Conservation (phyloP, 2,329 filamentous ascomycete genomes). For the Monosporascus sp. region DNA sequence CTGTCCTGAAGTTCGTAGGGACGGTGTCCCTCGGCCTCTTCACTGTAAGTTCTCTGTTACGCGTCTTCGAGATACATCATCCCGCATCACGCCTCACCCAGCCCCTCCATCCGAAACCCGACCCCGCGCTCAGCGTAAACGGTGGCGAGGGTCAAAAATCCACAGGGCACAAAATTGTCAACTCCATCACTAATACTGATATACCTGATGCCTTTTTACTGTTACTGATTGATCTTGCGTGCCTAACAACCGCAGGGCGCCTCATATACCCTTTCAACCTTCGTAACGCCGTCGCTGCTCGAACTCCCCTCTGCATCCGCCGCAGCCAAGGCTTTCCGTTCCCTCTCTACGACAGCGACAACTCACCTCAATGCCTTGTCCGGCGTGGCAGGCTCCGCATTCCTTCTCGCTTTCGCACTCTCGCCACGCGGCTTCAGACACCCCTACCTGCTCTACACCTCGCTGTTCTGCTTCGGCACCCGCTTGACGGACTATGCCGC, state of each 20-base stretch:
- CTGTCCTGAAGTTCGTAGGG: conserved; percentile 86
- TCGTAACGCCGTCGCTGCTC: conserved; percentile 76
- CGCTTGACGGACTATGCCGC: conserved; percentile 46
- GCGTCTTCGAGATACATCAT: conserved; percentile 2
- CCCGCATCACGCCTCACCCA: conserved; percentile 2
- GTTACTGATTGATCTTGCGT: conserved; percentile 1
- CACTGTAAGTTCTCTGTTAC: conserved; percentile 56
- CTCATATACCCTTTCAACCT: conserved; percentile 74
- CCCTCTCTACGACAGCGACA: conserved; percentile 57
- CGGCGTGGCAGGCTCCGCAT: conserved; percentile 61
- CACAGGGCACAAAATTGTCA: neutral
- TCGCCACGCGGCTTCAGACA: conserved; percentile 72
- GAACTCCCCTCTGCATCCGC: conserved; percentile 69
- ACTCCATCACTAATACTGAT: conserved; percentile 7
- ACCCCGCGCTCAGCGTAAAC: conserved; percentile 14
- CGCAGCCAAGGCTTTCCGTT: conserved; percentile 65
- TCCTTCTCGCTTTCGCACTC: conserved; percentile 71
- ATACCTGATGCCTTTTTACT: neutral
- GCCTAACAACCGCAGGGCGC: conserved; percentile 58
- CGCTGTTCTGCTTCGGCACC: conserved; percentile 60
- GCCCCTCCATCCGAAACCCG: conserved; percentile 11
- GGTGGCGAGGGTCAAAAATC: neutral
- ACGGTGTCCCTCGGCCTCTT: conserved; percentile 82
- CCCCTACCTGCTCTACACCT: conserved; percentile 86
- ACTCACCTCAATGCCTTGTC: conserved; percentile 63